phyloP scores from a whole-genome alignment of 768 basidiomycete genomes.

The Nidula microcarpa region DNA sequence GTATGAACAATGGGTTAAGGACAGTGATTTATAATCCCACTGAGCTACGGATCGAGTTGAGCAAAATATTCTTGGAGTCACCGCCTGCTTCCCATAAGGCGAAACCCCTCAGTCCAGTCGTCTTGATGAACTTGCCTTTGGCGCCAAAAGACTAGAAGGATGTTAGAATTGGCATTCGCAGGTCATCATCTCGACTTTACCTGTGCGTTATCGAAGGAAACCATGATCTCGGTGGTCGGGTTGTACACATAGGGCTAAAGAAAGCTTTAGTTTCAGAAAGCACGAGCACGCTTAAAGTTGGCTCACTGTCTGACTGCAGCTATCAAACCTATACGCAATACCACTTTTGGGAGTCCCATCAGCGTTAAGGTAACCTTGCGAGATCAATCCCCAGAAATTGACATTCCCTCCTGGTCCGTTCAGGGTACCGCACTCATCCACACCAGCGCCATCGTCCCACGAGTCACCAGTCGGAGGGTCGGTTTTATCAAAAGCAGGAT shows the following conservation, averaged over 20 bases:
- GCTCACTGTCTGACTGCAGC: constrained; percentile 72
- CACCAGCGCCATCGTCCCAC: constrained; percentile 53
- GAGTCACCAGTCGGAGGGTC: constrained; percentile 55
- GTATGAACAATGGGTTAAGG: no score
- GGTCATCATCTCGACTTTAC: constrained; percentile 13
- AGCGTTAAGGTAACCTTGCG: constrained; percentile 47
- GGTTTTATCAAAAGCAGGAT: constrained; percentile 49
- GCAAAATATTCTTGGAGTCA: constrained; percentile 46
- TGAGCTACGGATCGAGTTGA: constrained; percentile 36
- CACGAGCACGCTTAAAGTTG: neutral
- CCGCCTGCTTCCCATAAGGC: constrained; percentile 73
- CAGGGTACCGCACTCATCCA: constrained; percentile 56
- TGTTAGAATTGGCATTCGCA: no score
- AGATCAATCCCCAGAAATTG: constrained; percentile 66
- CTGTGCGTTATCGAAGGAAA: constrained; percentile 44
- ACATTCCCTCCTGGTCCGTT: constrained; percentile 48
- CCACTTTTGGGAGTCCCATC: constrained; percentile 45
- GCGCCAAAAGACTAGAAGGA: constrained; percentile 33
- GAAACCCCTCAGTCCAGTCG: constrained; percentile 54
- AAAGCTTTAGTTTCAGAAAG: neutral
- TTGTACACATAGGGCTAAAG: constrained; percentile 44
- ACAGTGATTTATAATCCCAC: constrained; percentile 11
- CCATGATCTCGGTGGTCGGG: constrained; percentile 36
- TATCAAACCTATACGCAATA: constrained; percentile 53
- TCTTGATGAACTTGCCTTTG: constrained; percentile 58